Base-by-base conservation (phyloP, 2,329 filamentous ascomycete genomes). In the Didymella glomerata region DNA sequence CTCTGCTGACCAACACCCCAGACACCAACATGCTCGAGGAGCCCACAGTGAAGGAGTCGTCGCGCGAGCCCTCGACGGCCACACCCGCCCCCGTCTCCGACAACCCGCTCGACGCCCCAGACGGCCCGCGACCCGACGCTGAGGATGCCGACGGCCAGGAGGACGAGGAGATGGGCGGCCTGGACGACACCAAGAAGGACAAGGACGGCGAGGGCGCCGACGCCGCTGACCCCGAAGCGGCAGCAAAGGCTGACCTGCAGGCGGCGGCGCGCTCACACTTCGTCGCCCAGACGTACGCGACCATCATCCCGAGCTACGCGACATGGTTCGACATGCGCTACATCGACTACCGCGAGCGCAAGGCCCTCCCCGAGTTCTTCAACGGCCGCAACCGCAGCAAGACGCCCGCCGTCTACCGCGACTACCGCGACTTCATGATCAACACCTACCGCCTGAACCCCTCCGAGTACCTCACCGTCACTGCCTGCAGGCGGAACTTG, bases 361-460 rank as follows among this genome's bases (percentile, higher is more conserved):
- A 97, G 79, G 93, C 93, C 8, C 85, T 99, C 67, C 93, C 94
- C 20, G 95, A 99, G 77, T 99, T 98, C 81, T 99, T 99, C 86
- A 99, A 99, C 82, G 94, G 88, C 77, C 88, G 95, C 60, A 99
- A 99, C 80, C 90, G 95, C 71, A 98, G 95, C 87, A 99, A 99
- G 82, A 99, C 95, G 0, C 90, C 93, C 1, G 89, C 93, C 48
- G 92, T 98, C 22, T 99, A 99, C 83, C 98, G 98, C 80, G 95
- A 99, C 76, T 99, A 99, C 79, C 90, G 95, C 68, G 95, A 99
- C 75, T 99, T 99, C 76, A 99, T 99, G 95, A 93, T 99, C 81
- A 99, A 99, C 81, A 98, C 95, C 14, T 99, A 99, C 79, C 90
- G 95, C 36, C 82, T 99, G 56, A 99, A 98, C 75, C 95, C 95